phyloP scores from a whole-genome alignment of 2,329 filamentous ascomycete species.

The Hymenoscyphus infarciens region DNA sequence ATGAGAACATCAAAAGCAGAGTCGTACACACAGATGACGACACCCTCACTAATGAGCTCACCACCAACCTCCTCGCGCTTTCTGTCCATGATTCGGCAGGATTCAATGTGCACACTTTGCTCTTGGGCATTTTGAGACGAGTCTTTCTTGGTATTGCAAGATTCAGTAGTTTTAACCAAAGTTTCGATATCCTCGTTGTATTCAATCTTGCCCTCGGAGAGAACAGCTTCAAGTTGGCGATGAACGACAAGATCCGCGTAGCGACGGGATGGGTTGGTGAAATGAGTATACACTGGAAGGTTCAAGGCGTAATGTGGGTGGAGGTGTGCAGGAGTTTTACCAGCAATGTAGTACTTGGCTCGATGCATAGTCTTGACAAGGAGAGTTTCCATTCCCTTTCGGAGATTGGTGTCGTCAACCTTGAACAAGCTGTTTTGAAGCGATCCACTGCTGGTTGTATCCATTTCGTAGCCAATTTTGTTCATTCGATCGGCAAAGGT shows the following conservation, averaged over 20 bases:
- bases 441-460: slow-evolving; percentile 82
- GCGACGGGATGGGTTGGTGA: slow-evolving; percentile 89
- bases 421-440: slow-evolving; percentile 95
- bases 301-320: slow-evolving; percentile 91
- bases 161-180: slow-evolving; percentile 86
- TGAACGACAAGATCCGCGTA: slow-evolving; percentile 96
- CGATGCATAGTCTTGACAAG: slow-evolving; percentile 93
- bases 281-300: slow-evolving; percentile 91
- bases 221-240: slow-evolving; percentile 82
- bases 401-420: slow-evolving; percentile 80
- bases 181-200: slow-evolving; percentile 86
- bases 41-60: slow-evolving; percentile 91
- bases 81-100: slow-evolving; percentile 93
- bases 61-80: slow-evolving; percentile 81
- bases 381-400: slow-evolving; percentile 97
- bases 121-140: slow-evolving; percentile 96
- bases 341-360: slow-evolving; percentile 88
- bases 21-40: slow-evolving; percentile 96
- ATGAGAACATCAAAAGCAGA: slow-evolving; percentile 98
- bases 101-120: slow-evolving; percentile 97
- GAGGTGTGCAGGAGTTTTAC: slow-evolving; percentile 72
- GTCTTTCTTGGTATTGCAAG: slow-evolving; percentile 98
- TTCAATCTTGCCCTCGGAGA: slow-evolving; percentile 78
- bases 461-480: slow-evolving; percentile 83
- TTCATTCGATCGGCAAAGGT: slow-evolving; percentile 93